phyloP scores from a whole-genome alignment of 192 early-diverging fungal genomes.

The Podila minutissima region DNA sequence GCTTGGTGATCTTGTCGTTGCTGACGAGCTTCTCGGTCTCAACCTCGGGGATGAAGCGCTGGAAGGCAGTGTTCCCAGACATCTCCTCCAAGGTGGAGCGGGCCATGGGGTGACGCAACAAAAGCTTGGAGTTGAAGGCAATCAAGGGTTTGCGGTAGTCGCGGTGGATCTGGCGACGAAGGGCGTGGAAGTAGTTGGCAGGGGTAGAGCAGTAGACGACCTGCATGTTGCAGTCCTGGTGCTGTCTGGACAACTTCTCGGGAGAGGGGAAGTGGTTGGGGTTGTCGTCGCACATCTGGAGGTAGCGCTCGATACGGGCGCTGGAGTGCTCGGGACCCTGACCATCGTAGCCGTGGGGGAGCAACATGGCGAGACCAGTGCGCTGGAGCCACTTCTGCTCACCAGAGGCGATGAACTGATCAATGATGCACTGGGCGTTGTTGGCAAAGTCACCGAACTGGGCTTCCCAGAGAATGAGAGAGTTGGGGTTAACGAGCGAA shows the following conservation, averaged over 20 bases:
- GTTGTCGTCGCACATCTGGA: constrained; percentile 96
- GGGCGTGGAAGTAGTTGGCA: constrained; percentile 96
- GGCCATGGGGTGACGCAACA: constrained; percentile 94
- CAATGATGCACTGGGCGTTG: constrained; percentile 96
- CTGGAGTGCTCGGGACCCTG: constrained; percentile 99
- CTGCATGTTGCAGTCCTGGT: constrained; percentile 99
- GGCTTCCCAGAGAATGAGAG: constrained; percentile 96
- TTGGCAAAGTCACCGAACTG: constrained; percentile 99
- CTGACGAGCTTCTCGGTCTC: constrained; percentile 81
- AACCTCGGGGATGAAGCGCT: constrained; percentile 91
- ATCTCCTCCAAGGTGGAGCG: constrained; percentile 88
- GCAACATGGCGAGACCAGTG: constrained; percentile 91
- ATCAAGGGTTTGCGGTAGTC: constrained; percentile 96
- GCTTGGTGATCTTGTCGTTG: no score
- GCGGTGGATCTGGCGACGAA: constrained; percentile 95
- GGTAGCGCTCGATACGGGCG: constrained; percentile 93
- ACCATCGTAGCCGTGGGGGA: constrained; percentile 99
- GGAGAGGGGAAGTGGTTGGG: constrained; percentile 82
- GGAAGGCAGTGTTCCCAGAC: constrained; percentile 83
- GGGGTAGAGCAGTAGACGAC: constrained; percentile 97
- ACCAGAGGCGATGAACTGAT: constrained; percentile 96
- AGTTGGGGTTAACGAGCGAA: constrained; percentile 93
- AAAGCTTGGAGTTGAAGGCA: constrained; percentile 83
- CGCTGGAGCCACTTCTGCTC: constrained; percentile 99
- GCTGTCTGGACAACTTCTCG: constrained; percentile 89